phyloP scores from a whole-genome alignment of 768 basidiomycete genomes.

The Kwoniella pini region DNA sequence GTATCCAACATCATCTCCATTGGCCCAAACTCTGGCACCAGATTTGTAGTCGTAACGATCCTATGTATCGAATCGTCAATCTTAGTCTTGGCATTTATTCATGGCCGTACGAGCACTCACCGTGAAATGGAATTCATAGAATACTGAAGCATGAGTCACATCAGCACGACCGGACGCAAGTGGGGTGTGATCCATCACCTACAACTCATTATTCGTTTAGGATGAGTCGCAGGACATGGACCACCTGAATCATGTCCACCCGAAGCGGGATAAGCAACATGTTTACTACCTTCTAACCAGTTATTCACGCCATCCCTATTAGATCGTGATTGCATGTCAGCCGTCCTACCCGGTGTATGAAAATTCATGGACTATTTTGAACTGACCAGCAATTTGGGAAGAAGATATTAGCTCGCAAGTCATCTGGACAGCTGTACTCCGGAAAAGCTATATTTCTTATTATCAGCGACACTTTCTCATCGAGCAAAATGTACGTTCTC shows the following conservation, averaged over 20 bases:
- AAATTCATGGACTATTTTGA: background rate
- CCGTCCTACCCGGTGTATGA: background rate
- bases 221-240: conserved; percentile 51
- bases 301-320: conserved; percentile 55
- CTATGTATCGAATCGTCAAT: conserved; percentile 7
- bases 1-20: conserved; percentile 51
- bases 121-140: conserved; percentile 55
- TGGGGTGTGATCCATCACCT: background rate
- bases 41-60: conserved; percentile 48
- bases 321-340: conserved; percentile 51
- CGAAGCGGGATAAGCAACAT: conserved; percentile 54
- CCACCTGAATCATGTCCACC: conserved; percentile 45
- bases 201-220: conserved; percentile 48
- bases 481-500: background rate
- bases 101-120: conserved; percentile 30
- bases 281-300: conserved; percentile 46
- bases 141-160: conserved; percentile 14
- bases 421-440: conserved; percentile 52
- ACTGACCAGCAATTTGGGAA: conserved; percentile 14
- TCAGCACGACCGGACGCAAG: too few species aligned
- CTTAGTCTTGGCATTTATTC: too few species aligned
- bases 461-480: too few species aligned
- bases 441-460: conserved; percentile 52
- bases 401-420: conserved; percentile 39
- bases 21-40: conserved; percentile 51